Conservation (phyloP, 2,329 filamentous ascomycete species). For the Thelonectria discophora region DNA sequence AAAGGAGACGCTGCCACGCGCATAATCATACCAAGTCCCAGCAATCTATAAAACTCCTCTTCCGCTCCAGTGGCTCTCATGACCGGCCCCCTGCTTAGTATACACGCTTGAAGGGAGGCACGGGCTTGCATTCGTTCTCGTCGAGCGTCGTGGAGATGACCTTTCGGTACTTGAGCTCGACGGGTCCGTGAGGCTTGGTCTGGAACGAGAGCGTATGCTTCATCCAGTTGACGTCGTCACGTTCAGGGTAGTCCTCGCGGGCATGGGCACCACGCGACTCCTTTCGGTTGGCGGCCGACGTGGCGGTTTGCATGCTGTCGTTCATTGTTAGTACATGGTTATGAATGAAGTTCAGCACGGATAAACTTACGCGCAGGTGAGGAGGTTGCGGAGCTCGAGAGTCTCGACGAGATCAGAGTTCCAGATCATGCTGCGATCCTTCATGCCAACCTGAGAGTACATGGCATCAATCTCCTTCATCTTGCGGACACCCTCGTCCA, state of each 20-base stretch:
- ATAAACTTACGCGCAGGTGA: constrained; percentile 91
- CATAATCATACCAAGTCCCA: constrained; percentile 42
- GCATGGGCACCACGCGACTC: constrained; percentile 98
- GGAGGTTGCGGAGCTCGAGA: constrained; percentile 90
- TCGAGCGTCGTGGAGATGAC: constrained; percentile 88
- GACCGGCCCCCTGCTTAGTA: constrained; percentile 65
- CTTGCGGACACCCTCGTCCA: constrained; percentile 91
- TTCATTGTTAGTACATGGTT: constrained; percentile 24
- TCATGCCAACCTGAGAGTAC: constrained; percentile 88
- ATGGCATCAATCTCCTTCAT: constrained; percentile 84
- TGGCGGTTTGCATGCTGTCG: constrained; percentile 84
- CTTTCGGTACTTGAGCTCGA: constrained; percentile 85
- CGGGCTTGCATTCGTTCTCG: constrained; percentile 93
- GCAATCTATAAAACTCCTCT: constrained; percentile 40
- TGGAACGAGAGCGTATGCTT: constrained; percentile 99
- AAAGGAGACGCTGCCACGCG: constrained; percentile 41
- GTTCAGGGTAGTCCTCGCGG: constrained; percentile 94
- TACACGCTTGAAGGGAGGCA: constrained; percentile 95
- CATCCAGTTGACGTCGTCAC: constrained; percentile 98
- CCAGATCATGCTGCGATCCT: constrained; percentile 99
- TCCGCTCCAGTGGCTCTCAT: too few species aligned
- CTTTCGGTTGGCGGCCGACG: constrained; percentile 90
- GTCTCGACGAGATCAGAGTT: constrained; percentile 98
- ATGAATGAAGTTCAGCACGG: not conserved
- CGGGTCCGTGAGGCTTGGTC: constrained; percentile 87